These are phyloP conservation scores for Ascochyta viciae-villosae DNA, from an alignment of 2,329 filamentous ascomycete species.

Conservation along the genomic window DNA sequence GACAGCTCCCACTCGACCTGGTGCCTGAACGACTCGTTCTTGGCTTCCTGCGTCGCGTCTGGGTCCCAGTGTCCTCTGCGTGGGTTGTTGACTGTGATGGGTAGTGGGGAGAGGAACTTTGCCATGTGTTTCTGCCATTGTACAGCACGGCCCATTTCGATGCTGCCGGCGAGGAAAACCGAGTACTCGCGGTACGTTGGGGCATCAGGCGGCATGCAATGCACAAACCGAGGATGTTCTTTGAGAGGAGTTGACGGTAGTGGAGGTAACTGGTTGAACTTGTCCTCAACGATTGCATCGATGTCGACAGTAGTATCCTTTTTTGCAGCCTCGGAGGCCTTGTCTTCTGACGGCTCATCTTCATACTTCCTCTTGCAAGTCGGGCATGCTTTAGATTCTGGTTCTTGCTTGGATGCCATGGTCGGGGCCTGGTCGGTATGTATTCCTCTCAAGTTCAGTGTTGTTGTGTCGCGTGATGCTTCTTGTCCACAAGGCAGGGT, in stretches of 20 bases:
- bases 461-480: not conserved
- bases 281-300: slow-evolving; percentile 29
- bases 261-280: slow-evolving; percentile 24
- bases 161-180: slow-evolving; percentile 67
- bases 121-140: slow-evolving; percentile 62
- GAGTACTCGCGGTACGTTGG: slow-evolving; percentile 40
- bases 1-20: slow-evolving; percentile 70
- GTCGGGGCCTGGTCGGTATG: not conserved
- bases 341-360: slow-evolving; percentile 2
- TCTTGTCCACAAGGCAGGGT: not conserved
- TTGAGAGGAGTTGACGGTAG: slow-evolving; percentile 6
- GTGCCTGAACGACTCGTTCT: slow-evolving; percentile 54
- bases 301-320: slow-evolving; percentile 20
- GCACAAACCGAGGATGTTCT: slow-evolving; percentile 18
- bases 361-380: slow-evolving; percentile 14
- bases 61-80: slow-evolving; percentile 64
- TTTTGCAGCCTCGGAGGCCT: not conserved
- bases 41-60: slow-evolving; percentile 57
- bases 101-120: slow-evolving; percentile 49
- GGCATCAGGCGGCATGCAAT: slow-evolving; percentile 24
- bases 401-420: slow-evolving; percentile 4
- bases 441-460: not conserved
- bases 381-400: slow-evolving; percentile 1
- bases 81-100: slow-evolving; percentile 66
- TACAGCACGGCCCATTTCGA: slow-evolving; percentile 52